Evolutionary conservation across 768 basidiomycete species (phyloP).

Genomic region (Royoungia palumana): DNA sequence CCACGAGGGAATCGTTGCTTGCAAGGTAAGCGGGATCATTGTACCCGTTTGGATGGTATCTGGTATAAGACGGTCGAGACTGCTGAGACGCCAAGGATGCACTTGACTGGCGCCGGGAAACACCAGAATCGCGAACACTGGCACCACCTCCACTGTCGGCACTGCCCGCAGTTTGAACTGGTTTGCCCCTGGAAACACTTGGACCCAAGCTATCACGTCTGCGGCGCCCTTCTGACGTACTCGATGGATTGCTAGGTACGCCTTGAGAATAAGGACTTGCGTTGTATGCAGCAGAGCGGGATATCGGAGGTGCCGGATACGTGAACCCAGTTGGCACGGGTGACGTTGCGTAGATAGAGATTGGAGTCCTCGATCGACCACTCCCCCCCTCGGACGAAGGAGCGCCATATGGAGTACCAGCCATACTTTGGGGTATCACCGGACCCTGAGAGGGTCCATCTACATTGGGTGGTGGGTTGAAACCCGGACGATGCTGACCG

Average conservation of each 20-base stretch:
- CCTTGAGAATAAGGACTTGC: background rate
- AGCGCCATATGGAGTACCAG: constrained; percentile 6
- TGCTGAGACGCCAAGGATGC: constrained; percentile 21
- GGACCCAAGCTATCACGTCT: constrained; percentile 21
- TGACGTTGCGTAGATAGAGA: constrained; percentile 24
- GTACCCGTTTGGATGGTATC: constrained; percentile 24
- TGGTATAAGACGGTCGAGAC: constrained; percentile 14
- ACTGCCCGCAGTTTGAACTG: constrained; percentile 12
- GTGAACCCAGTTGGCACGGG: constrained; percentile 24
- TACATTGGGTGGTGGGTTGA: constrained; percentile 1
- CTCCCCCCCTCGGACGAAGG: constrained; percentile 21
- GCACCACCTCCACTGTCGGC: constrained; percentile 7
- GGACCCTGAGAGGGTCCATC: constrained; percentile 15
- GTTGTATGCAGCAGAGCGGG: constrained; percentile 20
- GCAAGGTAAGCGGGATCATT: constrained; percentile 25
- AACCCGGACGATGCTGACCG: constrained; percentile 15
- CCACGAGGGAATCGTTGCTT: constrained; percentile 27
- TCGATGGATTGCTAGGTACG: constrained; percentile 15
- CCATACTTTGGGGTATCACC: constrained; percentile 18
- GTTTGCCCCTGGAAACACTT: constrained; percentile 3
- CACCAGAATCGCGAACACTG: constrained; percentile 3
- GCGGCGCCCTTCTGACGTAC: constrained; percentile 25
- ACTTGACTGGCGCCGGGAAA: constrained; percentile 23
- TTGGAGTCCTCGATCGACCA: constrained; percentile 18
- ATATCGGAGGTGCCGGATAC: constrained; percentile 29